Percentiles rank a stretch among this genome's conserved stretches.
Evolutionary conservation across 371 early-diverging fungal species (phyloP).

Genomic region (Mortierella sp.): DNA sequence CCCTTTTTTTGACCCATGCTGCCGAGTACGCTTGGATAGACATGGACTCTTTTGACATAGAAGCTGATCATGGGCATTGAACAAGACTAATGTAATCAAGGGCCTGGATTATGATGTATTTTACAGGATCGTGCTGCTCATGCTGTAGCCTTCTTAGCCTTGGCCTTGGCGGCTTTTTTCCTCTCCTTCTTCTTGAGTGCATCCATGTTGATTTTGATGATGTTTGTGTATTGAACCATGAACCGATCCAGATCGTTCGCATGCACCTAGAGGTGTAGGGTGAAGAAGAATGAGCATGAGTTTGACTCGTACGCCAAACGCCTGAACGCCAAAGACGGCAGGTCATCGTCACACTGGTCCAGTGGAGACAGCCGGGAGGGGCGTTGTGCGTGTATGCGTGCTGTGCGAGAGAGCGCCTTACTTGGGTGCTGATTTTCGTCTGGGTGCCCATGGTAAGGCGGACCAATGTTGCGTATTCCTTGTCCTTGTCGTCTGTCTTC

Average conservation of each 20-base stretch:
- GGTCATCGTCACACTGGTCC: too few species aligned
- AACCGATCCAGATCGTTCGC: conserved; percentile 59
- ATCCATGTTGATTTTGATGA: conserved; percentile 60
- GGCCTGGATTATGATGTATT: too few species aligned
- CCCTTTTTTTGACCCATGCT: too few species aligned
- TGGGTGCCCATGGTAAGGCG: conserved; percentile 37
- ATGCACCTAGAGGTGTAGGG: conserved; percentile 33
- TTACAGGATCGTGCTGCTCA: conserved; percentile 9
- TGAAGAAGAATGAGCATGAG: neutral
- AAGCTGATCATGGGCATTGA: too few species aligned
- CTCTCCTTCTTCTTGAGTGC: conserved; percentile 64
- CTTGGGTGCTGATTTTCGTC: conserved; percentile 44
- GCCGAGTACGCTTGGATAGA: too few species aligned
- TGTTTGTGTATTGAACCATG: conserved; percentile 58
- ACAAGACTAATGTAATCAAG: too few species aligned
- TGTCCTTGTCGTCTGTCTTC: conserved; percentile 22
- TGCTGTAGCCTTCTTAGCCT: conserved; percentile 51
- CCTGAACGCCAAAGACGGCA: too few species aligned
- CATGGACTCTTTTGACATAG: too few species aligned
- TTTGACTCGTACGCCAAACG: too few species aligned
- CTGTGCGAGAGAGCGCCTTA: conserved; percentile 1
- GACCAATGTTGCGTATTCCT: conserved; percentile 51
- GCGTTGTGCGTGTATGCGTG: neutral
- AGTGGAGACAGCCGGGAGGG: too few species aligned
- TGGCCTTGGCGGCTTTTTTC: conserved; percentile 59